A percentile compares a stretch with the other conserved stretches of the same genome.
Evolutionary conservation across 2,329 filamentous ascomycete genomes (phyloP).

Genomic region (Phoma sp.): DNA sequence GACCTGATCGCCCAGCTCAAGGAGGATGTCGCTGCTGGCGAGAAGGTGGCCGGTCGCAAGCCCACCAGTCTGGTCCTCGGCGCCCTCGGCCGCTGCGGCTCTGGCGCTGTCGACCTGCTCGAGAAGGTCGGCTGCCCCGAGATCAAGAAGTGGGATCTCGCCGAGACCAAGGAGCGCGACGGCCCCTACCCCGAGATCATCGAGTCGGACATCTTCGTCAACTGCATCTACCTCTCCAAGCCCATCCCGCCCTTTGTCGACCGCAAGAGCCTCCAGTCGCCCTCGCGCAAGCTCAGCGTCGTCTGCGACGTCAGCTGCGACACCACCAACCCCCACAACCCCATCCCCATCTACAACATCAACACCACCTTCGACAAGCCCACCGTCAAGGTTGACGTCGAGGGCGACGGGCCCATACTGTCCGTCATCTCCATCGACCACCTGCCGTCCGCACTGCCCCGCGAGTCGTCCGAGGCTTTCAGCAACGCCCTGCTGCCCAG

Average conservation of each 20-base stretch:
- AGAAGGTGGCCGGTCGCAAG: constrained; percentile 69
- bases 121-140: constrained; percentile 74
- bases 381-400: constrained; percentile 76
- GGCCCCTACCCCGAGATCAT: constrained; percentile 82
- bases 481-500: constrained; percentile 78
- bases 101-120: constrained; percentile 82
- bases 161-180: constrained; percentile 69
- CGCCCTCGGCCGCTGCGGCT: constrained; percentile 77
- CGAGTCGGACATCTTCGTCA: constrained; percentile 61
- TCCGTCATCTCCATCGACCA: constrained; percentile 73
- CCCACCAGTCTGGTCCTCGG: constrained; percentile 86
- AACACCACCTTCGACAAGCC: constrained; percentile 88
- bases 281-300: constrained; percentile 76
- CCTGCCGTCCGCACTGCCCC: constrained; percentile 70
- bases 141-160: constrained; percentile 78
- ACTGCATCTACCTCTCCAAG: constrained; percentile 76
- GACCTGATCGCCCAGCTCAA: constrained; percentile 77
- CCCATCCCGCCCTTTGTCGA: constrained; percentile 85
- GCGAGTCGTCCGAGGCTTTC: constrained; percentile 88
- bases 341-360: constrained; percentile 80
- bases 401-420: constrained; percentile 64
- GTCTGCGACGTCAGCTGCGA: constrained; percentile 64
- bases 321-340: constrained; percentile 74
- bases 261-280: constrained; percentile 68
- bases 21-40: constrained; percentile 70